Conservation (phyloP, 176 grass and related monocot genomes). For the Carex littledalei region DNA sequence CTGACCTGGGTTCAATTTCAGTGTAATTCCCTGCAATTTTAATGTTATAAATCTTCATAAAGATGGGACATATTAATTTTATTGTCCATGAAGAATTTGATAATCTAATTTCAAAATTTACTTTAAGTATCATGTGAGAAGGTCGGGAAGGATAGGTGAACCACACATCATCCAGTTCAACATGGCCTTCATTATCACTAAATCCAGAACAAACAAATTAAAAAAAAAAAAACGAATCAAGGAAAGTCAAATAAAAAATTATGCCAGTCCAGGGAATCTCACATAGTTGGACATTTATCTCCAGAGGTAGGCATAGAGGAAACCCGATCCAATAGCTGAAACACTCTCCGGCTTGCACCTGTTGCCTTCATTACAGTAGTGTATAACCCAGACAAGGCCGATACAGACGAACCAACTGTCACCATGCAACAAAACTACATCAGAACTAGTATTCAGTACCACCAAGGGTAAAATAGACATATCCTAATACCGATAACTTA, state of each 20-base stretch:
- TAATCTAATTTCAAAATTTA: slow-evolving; percentile 27
- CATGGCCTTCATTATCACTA: slow-evolving; percentile 71
- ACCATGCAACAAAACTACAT: slow-evolving; percentile 2
- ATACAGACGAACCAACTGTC: slow-evolving; percentile 85
- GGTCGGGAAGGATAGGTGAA: slow-evolving; percentile 97
- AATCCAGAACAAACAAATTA: slow-evolving; percentile 22
- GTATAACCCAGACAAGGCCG: slow-evolving; percentile 82
- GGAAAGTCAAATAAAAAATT: slow-evolving; percentile 18
- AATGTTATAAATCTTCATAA: background rate
- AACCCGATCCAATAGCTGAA: slow-evolving; percentile 80
- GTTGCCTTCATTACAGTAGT: slow-evolving; percentile 97
- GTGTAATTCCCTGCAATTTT: slow-evolving; percentile 65
- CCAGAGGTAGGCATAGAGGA: slow-evolving; percentile 74
- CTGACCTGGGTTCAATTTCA: slow-evolving; percentile 82
- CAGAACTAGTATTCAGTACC: background rate
- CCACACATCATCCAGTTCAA: slow-evolving; percentile 95
- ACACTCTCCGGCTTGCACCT: slow-evolving; percentile 91
- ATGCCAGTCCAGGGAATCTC: slow-evolving; percentile 24
- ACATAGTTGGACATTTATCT: slow-evolving; percentile 60
- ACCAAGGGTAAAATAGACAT: background rate
- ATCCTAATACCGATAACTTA: slow-evolving; percentile 24
- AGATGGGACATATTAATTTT: background rate
- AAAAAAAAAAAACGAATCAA: background rate
- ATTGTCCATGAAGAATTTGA: background rate
- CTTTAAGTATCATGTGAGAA: slow-evolving; percentile 98